Conservation (phyloP, 2,329 filamentous ascomycete species). For the Pyrenophora teres region DNA sequence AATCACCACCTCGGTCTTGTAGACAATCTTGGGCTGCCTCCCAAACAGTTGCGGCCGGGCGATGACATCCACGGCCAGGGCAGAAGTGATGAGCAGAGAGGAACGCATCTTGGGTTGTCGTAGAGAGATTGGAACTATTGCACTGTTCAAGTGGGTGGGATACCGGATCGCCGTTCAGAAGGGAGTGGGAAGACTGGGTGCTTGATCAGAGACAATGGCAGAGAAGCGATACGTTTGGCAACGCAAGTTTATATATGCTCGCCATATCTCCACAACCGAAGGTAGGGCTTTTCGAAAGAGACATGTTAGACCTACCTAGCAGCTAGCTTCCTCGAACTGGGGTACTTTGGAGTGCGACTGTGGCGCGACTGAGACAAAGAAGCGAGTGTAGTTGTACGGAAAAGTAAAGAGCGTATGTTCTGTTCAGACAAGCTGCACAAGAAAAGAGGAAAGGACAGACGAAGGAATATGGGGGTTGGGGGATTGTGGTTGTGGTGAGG, state of each 20-base stretch:
- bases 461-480: conserved; percentile 29
- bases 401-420: conserved; percentile 32
- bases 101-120: conserved; percentile 34
- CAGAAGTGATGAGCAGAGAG: conserved; percentile 29
- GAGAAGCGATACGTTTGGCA: not conserved
- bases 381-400: conserved; percentile 23
- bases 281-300: not conserved
- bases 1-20: conserved; percentile 25
- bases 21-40: conserved; percentile 29
- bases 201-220: conserved; percentile 14
- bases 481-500: conserved; percentile 18
- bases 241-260: conserved; percentile 11
- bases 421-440: conserved; percentile 29
- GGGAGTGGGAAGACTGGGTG: conserved; percentile 14
- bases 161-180: conserved; percentile 14
- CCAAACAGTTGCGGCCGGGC: conserved; percentile 27
- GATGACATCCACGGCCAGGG: conserved; percentile 31
- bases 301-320: conserved; percentile 13
- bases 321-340: conserved; percentile 8
- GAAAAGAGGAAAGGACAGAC: conserved; percentile 17
- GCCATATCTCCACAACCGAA: conserved; percentile 4
- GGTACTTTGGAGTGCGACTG: conserved; percentile 18
- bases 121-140: not conserved
- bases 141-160: conserved; percentile 4
- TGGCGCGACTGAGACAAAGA: conserved; percentile 25